These are phyloP conservation scores for Albophoma yamanashiensis DNA, from an alignment of 2,329 filamentous ascomycete species.

Conservation along the genomic window DNA sequence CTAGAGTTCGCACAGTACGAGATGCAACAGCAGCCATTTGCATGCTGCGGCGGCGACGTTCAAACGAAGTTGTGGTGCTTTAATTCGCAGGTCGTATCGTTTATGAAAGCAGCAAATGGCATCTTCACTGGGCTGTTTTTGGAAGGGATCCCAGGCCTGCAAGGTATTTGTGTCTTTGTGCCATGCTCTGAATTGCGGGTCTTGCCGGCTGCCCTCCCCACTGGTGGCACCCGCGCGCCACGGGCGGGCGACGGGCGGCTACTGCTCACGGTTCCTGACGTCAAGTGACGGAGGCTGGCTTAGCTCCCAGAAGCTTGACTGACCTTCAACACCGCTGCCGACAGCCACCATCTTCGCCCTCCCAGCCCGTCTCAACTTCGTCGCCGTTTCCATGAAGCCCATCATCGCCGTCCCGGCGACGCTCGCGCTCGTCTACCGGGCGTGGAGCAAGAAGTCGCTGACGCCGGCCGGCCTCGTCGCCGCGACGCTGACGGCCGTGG, in stretches of 20 bases:
- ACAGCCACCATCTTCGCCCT: not conserved
- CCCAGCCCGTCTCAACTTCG: not conserved
- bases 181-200: not conserved
- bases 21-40: not conserved
- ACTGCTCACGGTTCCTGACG: not conserved
- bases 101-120: not conserved
- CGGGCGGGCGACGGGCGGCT: not conserved
- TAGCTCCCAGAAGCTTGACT: not conserved
- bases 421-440: constrained; percentile 52
- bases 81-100: not conserved
- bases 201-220: not conserved
- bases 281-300: not conserved
- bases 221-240: not conserved
- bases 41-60: not conserved
- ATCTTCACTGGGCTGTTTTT: not conserved
- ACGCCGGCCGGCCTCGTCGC: constrained; percentile 65
- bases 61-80: not conserved
- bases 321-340: not conserved
- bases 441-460: constrained; percentile 63
- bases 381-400: constrained; percentile 37
- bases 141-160: not conserved
- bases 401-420: constrained; percentile 48
- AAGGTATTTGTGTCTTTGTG: not conserved
- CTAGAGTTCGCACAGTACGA: not conserved
- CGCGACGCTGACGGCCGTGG: constrained; percentile 61